These are phyloP conservation scores for Fraxinus pennsylvanica DNA, from an alignment of 257 asterid genomes.

Conservation along the genomic window DNA sequence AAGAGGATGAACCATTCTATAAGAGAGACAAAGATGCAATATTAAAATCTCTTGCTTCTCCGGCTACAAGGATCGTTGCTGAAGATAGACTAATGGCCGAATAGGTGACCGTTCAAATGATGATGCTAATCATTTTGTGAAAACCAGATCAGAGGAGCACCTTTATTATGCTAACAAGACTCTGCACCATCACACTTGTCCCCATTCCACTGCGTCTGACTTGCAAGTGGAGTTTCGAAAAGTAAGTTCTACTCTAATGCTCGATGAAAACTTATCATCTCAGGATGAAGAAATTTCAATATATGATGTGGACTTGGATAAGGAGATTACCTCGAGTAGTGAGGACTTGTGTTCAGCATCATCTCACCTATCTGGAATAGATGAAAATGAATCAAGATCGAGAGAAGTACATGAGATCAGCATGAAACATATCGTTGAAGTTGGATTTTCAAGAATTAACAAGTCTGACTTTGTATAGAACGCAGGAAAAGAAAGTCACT, in stretches of 20 bases:
- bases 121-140: conserved; percentile 29
- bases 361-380: conserved; percentile 32
- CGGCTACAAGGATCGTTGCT: conserved; percentile 39
- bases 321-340: conserved; percentile 26
- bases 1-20: conserved; percentile 47
- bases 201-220: conserved; percentile 82
- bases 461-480: conserved; percentile 9
- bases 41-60: conserved; percentile 63
- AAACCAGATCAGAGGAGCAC: conserved; percentile 39
- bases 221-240: conserved; percentile 89
- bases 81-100: conserved; percentile 8
- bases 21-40: conserved; percentile 72
- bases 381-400: conserved; percentile 40
- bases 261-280: conserved; percentile 46
- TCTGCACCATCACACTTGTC: conserved; percentile 37
- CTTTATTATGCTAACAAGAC: conserved; percentile 32
- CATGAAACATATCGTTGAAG: conserved; percentile 23
- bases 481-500: conserved; percentile 13
- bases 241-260: conserved; percentile 60
- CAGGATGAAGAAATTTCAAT: conserved; percentile 43
- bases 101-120: conserved; percentile 19
- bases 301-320: conserved; percentile 37
- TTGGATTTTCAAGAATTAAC: conserved; percentile 40
- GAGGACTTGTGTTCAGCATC: conserved; percentile 38
- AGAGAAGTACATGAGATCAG: conserved; percentile 37